Evolutionary conservation across 495 filamentous ascomycete species (phyloP).

Genomic region (Xylaria acuta): DNA sequence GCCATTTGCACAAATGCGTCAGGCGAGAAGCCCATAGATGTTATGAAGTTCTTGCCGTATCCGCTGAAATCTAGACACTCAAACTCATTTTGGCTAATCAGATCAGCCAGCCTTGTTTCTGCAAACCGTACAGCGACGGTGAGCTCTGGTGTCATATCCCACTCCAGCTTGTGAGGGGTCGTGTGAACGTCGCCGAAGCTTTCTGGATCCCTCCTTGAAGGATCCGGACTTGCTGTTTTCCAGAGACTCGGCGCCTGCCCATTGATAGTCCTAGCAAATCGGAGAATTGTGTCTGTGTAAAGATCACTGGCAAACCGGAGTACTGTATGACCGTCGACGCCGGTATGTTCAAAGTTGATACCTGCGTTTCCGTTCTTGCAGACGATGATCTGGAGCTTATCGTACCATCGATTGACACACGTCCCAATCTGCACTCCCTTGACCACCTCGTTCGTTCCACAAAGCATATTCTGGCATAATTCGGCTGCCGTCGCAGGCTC

Average conservation of each 20-base stretch:
- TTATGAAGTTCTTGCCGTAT: constrained; percentile 98
- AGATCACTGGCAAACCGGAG: constrained; percentile 94
- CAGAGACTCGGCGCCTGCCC: constrained; percentile 90
- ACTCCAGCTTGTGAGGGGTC: constrained; percentile 94
- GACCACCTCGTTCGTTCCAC: constrained; percentile 89
- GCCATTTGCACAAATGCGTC: constrained; percentile 99
- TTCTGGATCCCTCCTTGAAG: constrained; percentile 88
- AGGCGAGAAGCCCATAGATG: constrained; percentile 92
- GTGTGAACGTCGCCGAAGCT: constrained; percentile 95
- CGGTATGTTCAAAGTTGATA: constrained; percentile 99
- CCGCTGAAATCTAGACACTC: constrained; percentile 85
- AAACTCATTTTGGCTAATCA: constrained; percentile 97
- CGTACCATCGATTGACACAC: constrained; percentile 98
- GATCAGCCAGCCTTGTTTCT: constrained; percentile 90
- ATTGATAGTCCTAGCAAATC: constrained; percentile 95
- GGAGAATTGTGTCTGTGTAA: constrained; percentile 97
- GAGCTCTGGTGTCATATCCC: constrained; percentile 95
- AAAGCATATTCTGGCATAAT: constrained; percentile 97
- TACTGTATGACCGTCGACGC: constrained; percentile 97
- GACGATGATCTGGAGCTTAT: constrained; percentile 98
- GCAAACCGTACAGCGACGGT: constrained; percentile 92
- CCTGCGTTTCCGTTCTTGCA: constrained; percentile 98
- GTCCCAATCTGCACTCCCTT: constrained; percentile 95
- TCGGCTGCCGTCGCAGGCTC: constrained; percentile 80
- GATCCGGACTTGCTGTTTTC: constrained; percentile 90